phyloP scores from a whole-genome alignment of 106 monocot genomes.

The Acorus gramineus region DNA sequence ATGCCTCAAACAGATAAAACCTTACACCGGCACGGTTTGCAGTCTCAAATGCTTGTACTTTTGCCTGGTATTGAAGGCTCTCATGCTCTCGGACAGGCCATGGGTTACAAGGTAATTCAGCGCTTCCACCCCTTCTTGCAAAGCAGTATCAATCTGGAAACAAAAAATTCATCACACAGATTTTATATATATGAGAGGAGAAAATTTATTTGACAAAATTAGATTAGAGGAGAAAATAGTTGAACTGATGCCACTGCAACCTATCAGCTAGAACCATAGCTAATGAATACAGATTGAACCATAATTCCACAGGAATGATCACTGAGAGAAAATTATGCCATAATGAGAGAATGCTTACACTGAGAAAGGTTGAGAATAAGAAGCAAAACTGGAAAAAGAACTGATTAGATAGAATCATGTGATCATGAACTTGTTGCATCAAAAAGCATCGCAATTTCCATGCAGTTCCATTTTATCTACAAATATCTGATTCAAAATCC shows the following conservation, averaged over 20 bases:
- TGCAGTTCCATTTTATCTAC: too few species aligned
- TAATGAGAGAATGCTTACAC: neutral
- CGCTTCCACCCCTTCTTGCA: conserved; percentile 71
- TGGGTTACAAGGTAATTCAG: conserved; percentile 50
- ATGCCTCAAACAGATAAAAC: neutral
- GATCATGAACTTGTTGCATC: too few species aligned
- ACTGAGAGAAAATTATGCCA: neutral
- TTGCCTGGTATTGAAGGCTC: conserved; percentile 59
- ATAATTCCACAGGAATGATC: neutral
- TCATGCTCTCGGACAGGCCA: conserved; percentile 62
- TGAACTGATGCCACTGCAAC: too few species aligned
- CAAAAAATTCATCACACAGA: neutral
- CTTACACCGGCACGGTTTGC: conserved; percentile 23
- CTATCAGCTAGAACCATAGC: too few species aligned
- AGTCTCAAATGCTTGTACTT: conserved; percentile 86
- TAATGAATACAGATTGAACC: neutral
- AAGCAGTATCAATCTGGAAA: conserved; percentile 64
- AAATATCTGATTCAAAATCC: too few species aligned
- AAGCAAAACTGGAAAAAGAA: neutral
- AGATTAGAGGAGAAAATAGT: too few species aligned
- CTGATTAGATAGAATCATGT: too few species aligned
- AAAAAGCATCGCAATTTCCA: too few species aligned
- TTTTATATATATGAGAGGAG: neutral
- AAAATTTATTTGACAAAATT: too few species aligned
- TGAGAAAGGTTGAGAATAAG: neutral